Percentiles rank a stretch among this genome's conserved stretches.
Evolutionary conservation across 2,329 filamentous ascomycete species (phyloP).

Genomic region (Fusarium incarnatum): DNA sequence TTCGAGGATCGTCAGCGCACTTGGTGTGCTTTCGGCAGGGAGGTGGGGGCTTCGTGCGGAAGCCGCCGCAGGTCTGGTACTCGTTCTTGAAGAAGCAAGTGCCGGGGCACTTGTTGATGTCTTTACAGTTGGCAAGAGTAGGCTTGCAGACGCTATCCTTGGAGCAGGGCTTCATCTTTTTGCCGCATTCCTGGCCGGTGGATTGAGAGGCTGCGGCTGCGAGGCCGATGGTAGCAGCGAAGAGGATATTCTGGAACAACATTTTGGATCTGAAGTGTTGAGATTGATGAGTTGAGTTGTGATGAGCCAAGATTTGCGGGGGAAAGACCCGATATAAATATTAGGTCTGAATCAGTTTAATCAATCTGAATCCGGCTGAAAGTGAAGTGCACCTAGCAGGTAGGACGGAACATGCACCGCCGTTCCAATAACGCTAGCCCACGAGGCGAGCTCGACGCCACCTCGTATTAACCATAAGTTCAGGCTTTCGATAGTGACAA

Average conservation of each 20-base stretch:
- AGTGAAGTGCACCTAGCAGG: neutral
- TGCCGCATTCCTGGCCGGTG: constrained; percentile 43
- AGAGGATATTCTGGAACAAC: constrained; percentile 41
- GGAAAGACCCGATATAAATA: constrained; percentile 7
- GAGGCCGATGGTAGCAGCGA: constrained; percentile 36
- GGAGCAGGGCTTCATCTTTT: constrained; percentile 48
- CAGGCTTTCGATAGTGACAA: neutral
- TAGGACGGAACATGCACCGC: constrained; percentile 2
- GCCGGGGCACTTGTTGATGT: constrained; percentile 47
- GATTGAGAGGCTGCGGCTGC: constrained; percentile 15
- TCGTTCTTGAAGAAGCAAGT: constrained; percentile 47
- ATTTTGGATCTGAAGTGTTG: constrained; percentile 21
- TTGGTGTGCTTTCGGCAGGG: constrained; percentile 42
- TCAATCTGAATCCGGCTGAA: neutral
- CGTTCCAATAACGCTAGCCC: neutral
- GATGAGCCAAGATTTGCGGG: neutral
- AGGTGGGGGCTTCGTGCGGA: constrained; percentile 35
- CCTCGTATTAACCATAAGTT: constrained; percentile 28
- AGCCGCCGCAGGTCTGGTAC: constrained; percentile 52
- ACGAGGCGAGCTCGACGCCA: constrained; percentile 20
- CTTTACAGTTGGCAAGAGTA: constrained; percentile 34
- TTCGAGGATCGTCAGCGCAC: constrained; percentile 52
- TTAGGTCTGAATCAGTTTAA: constrained; percentile 6
- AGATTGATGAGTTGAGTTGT: neutral
- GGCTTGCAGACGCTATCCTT: constrained; percentile 45